Percentiles rank a stretch among this genome's conserved stretches.
phyloP scores from a whole-genome alignment of 257 asterid genomes.

The Rhazya stricta region DNA sequence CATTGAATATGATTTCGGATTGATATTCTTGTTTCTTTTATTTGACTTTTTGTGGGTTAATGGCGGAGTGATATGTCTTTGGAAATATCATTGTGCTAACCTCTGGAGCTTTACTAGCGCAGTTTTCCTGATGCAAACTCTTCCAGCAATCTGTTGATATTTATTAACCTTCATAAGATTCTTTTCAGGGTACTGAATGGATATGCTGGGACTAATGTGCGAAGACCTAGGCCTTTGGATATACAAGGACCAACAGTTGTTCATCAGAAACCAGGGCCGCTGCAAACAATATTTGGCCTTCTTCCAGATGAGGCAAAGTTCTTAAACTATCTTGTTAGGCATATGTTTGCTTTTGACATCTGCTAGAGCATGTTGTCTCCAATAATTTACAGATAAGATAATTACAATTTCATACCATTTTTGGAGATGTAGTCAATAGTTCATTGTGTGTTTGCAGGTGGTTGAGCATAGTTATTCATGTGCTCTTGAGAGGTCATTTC shows the following conservation, averaged over 20 bases:
- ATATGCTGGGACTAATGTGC: constrained; percentile 44
- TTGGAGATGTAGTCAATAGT: constrained; percentile 7
- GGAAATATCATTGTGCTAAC: neutral
- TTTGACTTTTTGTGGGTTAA: constrained; percentile 3
- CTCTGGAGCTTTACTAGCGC: constrained; percentile 2
- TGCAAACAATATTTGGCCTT: constrained; percentile 78
- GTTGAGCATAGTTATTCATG: constrained; percentile 91
- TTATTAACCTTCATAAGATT: constrained; percentile 8
- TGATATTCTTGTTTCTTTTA: constrained; percentile 2
- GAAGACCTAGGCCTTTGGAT: constrained; percentile 40
- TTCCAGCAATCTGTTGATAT: constrained; percentile 11
- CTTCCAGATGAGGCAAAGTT: constrained; percentile 74
- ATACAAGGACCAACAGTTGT: constrained; percentile 57
- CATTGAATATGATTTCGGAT: neutral
- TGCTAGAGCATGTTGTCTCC: neutral
- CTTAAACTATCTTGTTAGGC: neutral
- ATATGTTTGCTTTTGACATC: neutral
- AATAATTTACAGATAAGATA: neutral
- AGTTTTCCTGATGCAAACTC: constrained; percentile 5
- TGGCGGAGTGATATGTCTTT: neutral
- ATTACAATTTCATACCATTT: neutral
- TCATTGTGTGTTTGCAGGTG: constrained; percentile 44
- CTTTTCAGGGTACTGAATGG: constrained; percentile 57
- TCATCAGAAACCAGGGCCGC: constrained; percentile 82
- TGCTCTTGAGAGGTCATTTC: constrained; percentile 88